A percentile compares a stretch with the other conserved stretches of the same genome.
phyloP scores from a whole-genome alignment of 129 eudicot species.

The sunflower (Helianthus annuus) region DNA sequence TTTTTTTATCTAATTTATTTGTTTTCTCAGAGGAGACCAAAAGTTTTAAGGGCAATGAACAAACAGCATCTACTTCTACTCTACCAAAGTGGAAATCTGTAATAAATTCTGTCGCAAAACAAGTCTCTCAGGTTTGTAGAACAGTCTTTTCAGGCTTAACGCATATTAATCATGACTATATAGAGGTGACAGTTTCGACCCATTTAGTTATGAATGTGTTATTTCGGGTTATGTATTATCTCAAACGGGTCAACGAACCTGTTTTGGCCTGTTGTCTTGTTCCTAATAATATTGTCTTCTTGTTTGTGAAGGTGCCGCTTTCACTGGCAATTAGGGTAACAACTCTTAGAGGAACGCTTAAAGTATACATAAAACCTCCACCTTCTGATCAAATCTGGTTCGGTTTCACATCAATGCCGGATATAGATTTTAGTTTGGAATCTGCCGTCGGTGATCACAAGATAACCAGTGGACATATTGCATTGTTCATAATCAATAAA shows the following conservation, averaged over 20 bases:
- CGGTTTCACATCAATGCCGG: slow-evolving; percentile 88
- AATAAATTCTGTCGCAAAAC: slow-evolving; percentile 77
- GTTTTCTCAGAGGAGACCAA: slow-evolving; percentile 58
- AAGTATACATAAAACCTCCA: slow-evolving; percentile 84
- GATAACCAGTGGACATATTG: slow-evolving; percentile 75
- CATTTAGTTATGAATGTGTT: background rate
- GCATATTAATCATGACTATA: background rate
- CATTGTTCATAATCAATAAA: slow-evolving; percentile 70
- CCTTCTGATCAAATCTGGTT: slow-evolving; percentile 96
- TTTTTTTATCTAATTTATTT: background rate
- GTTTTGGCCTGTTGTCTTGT: slow-evolving; percentile 1
- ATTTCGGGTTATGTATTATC: background rate
- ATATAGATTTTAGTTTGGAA: slow-evolving; percentile 71
- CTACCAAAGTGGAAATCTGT: slow-evolving; percentile 81
- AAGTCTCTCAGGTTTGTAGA: slow-evolving; percentile 81
- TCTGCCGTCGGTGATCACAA: slow-evolving; percentile 86
- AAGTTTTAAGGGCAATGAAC: slow-evolving; percentile 43
- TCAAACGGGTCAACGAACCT: background rate
- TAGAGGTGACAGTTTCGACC: background rate
- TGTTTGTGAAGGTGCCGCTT: slow-evolving; percentile 71
- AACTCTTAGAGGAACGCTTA: slow-evolving; percentile 73
- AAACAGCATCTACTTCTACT: slow-evolving; percentile 43
- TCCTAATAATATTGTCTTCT: slow-evolving; percentile 23
- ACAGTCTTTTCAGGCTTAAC: slow-evolving; percentile 6
- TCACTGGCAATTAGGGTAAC: slow-evolving; percentile 70